phyloP scores from a whole-genome alignment of 106 monocot genomes.

The Dendrobium huoshanense region DNA sequence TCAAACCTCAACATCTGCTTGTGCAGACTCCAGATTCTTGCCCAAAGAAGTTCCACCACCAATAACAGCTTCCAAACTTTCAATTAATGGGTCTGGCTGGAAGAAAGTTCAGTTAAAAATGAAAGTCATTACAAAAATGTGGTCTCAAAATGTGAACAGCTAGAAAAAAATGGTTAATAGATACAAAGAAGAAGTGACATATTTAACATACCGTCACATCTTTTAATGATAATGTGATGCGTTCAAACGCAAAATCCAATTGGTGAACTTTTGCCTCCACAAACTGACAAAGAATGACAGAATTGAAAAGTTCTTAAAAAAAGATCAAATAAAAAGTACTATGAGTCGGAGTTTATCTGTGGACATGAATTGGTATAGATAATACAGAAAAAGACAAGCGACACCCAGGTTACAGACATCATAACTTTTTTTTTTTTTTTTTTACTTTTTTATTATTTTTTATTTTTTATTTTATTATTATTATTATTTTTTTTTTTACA shows the following conservation, averaged over 20 bases:
- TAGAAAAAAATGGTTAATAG: background rate
- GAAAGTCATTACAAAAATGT: background rate
- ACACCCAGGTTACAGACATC: background rate
- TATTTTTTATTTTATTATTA: too few relatives aligned
- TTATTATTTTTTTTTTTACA: too few relatives aligned
- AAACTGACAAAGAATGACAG: conserved; percentile 36
- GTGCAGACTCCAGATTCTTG: conserved; percentile 37
- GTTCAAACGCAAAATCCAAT: conserved; percentile 68
- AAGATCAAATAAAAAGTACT: background rate
- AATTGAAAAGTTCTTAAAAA: background rate
- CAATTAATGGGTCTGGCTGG: conserved; percentile 77
- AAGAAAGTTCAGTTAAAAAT: conserved; percentile 12
- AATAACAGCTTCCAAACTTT: conserved; percentile 70
- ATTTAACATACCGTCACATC: conserved; percentile 55
- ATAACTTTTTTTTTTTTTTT: too few relatives aligned
- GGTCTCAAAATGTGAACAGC: background rate
- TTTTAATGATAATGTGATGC: conserved; percentile 79
- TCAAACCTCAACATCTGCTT: conserved; percentile 71
- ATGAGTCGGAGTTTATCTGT: background rate
- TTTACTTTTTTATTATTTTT: too few relatives aligned
- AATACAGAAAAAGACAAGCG: background rate
- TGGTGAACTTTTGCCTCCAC: conserved; percentile 90
- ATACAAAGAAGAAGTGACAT: background rate
- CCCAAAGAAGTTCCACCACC: conserved; percentile 41
- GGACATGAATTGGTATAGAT: background rate